A percentile compares a stretch with the other conserved stretches of the same genome.
phyloP scores from a whole-genome alignment of 371 early-diverging fungal species.

The Rhizopus sp. region DNA sequence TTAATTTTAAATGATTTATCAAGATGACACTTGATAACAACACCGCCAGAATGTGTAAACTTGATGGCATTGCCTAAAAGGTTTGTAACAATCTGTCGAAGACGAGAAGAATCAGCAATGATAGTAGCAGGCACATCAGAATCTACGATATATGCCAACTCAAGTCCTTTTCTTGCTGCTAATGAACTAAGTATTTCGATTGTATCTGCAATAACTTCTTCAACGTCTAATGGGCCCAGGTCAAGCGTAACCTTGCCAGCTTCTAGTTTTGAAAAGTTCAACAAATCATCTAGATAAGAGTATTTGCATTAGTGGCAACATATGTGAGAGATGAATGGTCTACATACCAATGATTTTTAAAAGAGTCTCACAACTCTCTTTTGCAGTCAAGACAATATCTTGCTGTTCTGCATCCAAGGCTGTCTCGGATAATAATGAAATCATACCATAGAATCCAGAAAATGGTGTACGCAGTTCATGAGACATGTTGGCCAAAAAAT shows the following conservation, averaged over 20 bases:
- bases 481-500: constrained; percentile 67
- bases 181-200: constrained; percentile 56
- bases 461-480: constrained; percentile 64
- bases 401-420: constrained; percentile 57
- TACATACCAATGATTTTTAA: constrained; percentile 47
- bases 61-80: constrained; percentile 68
- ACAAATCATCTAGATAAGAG: constrained; percentile 36
- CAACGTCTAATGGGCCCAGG: constrained; percentile 55
- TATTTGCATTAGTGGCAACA: background rate
- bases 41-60: constrained; percentile 63
- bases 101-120: constrained; percentile 42
- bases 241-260: constrained; percentile 50
- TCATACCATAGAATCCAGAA: constrained; percentile 67
- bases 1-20: constrained; percentile 12
- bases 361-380: constrained; percentile 60
- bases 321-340: background rate
- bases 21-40: constrained; percentile 50
- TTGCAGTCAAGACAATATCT: constrained; percentile 62
- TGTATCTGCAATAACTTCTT: constrained; percentile 56
- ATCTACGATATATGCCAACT: constrained; percentile 53
- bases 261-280: constrained; percentile 59
- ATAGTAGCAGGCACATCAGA: constrained; percentile 48
- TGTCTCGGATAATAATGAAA: constrained; percentile 59
- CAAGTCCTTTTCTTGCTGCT: constrained; percentile 53
- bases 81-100: constrained; percentile 51